Percentiles rank a stretch among this genome's conserved stretches.
Conservation (phyloP, 768 basidiomycete species). For the Lactifluus rugatus region DNA sequence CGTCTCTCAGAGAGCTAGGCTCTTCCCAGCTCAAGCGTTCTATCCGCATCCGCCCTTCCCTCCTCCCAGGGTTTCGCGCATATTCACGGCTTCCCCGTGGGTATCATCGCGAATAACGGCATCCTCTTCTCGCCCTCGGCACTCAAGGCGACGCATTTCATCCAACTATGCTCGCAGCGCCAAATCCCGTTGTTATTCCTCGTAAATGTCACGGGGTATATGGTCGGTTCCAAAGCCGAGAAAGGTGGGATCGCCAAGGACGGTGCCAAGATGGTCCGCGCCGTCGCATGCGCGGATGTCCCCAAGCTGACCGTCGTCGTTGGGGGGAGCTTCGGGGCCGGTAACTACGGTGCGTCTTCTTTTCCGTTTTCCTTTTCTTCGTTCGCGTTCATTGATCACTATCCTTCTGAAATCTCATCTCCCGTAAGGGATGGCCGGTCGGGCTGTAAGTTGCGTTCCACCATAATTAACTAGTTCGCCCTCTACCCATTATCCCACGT, state of each 20-base stretch:
- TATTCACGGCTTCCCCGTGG: conserved; percentile 82
- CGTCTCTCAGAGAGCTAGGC: neutral
- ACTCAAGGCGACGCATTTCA: conserved; percentile 90
- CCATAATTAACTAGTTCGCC: neutral
- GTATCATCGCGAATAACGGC: conserved; percentile 90
- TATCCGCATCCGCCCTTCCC: too few species aligned
- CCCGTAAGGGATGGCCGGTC: conserved; percentile 73
- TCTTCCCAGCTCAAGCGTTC: neutral
- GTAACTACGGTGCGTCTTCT: conserved; percentile 69
- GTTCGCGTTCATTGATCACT: neutral
- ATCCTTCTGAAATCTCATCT: neutral
- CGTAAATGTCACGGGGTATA: conserved; percentile 96
- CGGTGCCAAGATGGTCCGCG: conserved; percentile 95
- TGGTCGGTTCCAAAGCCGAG: conserved; percentile 96
- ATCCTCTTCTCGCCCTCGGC: conserved; percentile 92
- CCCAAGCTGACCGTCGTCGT: conserved; percentile 91
- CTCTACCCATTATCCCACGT: neutral
- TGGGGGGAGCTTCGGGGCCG: conserved; percentile 90
- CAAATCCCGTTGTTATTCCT: conserved; percentile 85
- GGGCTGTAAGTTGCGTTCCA: conserved; percentile 53
- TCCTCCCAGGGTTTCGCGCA: conserved; percentile 69
- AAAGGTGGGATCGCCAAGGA: conserved; percentile 92
- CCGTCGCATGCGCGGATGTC: conserved; percentile 87
- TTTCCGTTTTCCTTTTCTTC: neutral
- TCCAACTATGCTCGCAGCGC: conserved; percentile 87